Evolutionary conservation across 2,329 filamentous ascomycete species (phyloP).

Genomic region (Cryphonectria naterciae): DNA sequence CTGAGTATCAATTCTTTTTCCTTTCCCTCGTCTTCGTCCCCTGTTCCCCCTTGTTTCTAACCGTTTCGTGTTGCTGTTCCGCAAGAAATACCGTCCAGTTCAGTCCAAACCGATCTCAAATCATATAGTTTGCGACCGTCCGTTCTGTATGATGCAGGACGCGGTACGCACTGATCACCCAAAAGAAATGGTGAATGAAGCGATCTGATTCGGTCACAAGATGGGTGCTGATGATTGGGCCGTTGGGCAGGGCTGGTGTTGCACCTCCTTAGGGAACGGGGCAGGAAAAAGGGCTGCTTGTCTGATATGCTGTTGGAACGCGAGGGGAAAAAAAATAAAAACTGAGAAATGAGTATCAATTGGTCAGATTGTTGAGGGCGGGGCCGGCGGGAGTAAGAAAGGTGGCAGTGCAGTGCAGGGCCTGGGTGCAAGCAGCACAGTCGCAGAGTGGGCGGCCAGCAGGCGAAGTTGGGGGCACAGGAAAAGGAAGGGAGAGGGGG

Average conservation of each 20-base stretch:
- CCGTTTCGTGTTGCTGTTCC: background rate
- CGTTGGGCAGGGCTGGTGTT: background rate
- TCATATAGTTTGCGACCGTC: background rate
- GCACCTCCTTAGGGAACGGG: background rate
- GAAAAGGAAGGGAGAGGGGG: constrained; percentile 13
- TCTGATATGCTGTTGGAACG: background rate
- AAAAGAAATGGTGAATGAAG: constrained; percentile 1
- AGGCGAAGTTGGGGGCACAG: constrained; percentile 2
- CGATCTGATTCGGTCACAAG: constrained; percentile 11
- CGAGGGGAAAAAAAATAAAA: background rate
- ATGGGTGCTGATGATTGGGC: constrained; percentile 11
- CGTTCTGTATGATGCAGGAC: background rate
- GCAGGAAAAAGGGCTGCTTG: background rate
- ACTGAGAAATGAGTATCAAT: background rate
- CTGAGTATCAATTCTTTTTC: background rate
- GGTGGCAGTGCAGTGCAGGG: constrained; percentile 5
- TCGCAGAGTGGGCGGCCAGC: background rate
- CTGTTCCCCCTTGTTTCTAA: background rate
- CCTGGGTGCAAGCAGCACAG: background rate
- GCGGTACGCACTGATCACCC: constrained; percentile 10
- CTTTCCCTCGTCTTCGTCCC: background rate
- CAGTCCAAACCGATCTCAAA: background rate
- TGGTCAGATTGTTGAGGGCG: constrained; percentile 3
- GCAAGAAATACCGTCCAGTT: background rate
- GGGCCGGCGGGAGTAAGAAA: background rate